Percentiles rank a stretch among this genome's conserved stretches.
phyloP scores from a whole-genome alignment of 345 rosid species.

The Excoecaria cochinchinensis region DNA sequence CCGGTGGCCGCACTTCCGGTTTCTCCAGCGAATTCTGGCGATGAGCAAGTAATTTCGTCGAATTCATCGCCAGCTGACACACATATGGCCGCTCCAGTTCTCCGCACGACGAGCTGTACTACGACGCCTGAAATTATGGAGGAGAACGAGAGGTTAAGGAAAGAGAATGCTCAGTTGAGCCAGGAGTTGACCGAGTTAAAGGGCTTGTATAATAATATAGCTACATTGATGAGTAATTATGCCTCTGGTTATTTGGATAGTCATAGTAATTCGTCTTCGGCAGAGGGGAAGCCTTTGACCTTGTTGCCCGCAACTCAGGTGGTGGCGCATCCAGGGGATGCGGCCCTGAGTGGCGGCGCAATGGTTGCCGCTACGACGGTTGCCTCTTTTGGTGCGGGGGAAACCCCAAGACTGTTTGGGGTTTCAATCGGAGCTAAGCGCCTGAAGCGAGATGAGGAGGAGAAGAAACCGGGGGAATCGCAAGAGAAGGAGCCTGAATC shows the following conservation, averaged over 20 bases:
- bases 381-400: conserved; percentile 23
- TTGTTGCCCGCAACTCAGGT: conserved; percentile 40
- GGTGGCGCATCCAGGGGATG: conserved; percentile 2
- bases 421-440: conserved; percentile 81
- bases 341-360: conserved; percentile 15
- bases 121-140: conserved; percentile 69
- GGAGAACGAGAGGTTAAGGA: conserved; percentile 78
- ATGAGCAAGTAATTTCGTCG: conserved; percentile 71
- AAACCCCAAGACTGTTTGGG: conserved; percentile 73
- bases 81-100: conserved; percentile 12
- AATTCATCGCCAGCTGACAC: conserved; percentile 53
- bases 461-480: conserved; percentile 31
- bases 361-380: conserved; percentile 9
- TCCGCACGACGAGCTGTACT: conserved; percentile 60
- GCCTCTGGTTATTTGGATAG: conserved; percentile 43
- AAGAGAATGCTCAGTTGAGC: conserved; percentile 62
- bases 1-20: neutral
- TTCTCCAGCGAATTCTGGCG: conserved; percentile 3
- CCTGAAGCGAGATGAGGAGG: conserved; percentile 47
- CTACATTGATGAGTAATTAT: conserved; percentile 59
- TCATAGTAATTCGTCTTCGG: conserved; percentile 17
- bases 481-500: conserved; percentile 27
- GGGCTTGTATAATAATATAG: conserved; percentile 61
- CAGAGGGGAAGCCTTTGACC: conserved; percentile 49
- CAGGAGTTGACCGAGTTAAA: conserved; percentile 64